A percentile compares a stretch with the other conserved stretches of the same genome.
These are phyloP conservation scores for Botrytis deweyae DNA, from an alignment of 2,329 filamentous ascomycete genomes.

Conservation along the genomic window DNA sequence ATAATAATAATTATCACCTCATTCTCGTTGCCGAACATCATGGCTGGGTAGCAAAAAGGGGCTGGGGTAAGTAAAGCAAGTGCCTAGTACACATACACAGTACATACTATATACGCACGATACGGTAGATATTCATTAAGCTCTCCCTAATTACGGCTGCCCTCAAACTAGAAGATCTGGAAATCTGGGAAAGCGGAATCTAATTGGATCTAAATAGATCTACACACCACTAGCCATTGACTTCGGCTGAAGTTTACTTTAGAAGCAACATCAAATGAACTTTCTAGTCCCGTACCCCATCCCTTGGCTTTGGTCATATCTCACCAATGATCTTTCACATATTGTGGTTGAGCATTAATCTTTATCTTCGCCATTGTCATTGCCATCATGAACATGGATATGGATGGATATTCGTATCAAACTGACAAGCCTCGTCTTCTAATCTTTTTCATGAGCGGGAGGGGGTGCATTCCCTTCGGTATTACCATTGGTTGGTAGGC, in stretches of 20 bases:
- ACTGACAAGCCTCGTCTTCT: background rate
- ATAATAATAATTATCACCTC: too few species aligned
- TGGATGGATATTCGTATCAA: background rate
- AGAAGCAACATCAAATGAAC: conserved; percentile 12
- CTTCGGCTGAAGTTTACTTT: conserved; percentile 9
- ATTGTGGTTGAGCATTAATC: background rate
- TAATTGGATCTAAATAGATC: conserved; percentile 5
- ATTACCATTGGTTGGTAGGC: conserved; percentile 3
- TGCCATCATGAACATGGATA: background rate
- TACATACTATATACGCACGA: background rate
- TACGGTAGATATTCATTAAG: background rate
- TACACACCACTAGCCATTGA: background rate
- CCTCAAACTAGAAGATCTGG: conserved; percentile 2
- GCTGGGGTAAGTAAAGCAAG: background rate
- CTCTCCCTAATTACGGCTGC: background rate
- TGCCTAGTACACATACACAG: background rate
- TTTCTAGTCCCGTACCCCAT: background rate
- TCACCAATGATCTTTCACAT: conserved; percentile 1
- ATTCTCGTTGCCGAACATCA: conserved; percentile 1
- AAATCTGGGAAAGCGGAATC: background rate
- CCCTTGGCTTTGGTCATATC: conserved; percentile 9
- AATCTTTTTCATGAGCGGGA: background rate
- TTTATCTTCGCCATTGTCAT: background rate
- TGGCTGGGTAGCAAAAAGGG: conserved; percentile 4
- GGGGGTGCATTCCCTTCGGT: background rate